Percentiles rank a stretch among this genome's conserved stretches.
phyloP scores from a whole-genome alignment of 179 eudicot species.

The Vitellaria paradoxa region DNA sequence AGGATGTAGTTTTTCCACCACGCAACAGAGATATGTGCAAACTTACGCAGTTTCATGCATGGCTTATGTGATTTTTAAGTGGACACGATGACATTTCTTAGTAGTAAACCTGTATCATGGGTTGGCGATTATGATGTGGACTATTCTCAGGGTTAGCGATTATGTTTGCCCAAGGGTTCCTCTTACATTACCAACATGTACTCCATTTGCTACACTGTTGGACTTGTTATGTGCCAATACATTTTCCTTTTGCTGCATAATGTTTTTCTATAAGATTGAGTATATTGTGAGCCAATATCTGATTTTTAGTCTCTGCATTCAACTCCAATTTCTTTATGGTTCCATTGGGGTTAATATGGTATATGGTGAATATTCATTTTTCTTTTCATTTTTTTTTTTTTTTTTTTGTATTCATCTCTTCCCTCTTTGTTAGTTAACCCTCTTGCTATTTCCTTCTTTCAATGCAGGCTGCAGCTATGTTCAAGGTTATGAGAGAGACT shows the following conservation, averaged over 20 bases:
- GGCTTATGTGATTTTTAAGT: background rate
- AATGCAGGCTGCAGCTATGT: slow-evolving; percentile 91
- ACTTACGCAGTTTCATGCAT: background rate
- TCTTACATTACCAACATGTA: too few relatives aligned
- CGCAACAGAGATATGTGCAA: too few relatives aligned
- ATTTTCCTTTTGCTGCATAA: background rate
- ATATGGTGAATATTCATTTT: background rate
- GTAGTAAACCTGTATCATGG: background rate
- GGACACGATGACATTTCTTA: background rate
- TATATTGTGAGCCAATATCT: background rate
- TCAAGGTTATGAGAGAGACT: slow-evolving; percentile 68
- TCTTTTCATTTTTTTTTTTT: background rate
- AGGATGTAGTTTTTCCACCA: too few relatives aligned
- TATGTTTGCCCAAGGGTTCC: too few relatives aligned
- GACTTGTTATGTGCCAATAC: background rate
- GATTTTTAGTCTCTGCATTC: background rate
- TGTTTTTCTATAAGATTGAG: background rate
- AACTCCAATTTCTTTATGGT: background rate
- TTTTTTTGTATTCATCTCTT: background rate
- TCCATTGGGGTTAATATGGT: background rate
- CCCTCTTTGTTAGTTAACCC: background rate
- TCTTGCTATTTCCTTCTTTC: slow-evolving; percentile 11
- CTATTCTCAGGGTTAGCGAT: background rate
- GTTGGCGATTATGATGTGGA: background rate
- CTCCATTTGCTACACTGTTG: too few relatives aligned